Conservation (phyloP, 2,329 filamentous ascomycete genomes). For the Cytospora paraplurivora region DNA sequence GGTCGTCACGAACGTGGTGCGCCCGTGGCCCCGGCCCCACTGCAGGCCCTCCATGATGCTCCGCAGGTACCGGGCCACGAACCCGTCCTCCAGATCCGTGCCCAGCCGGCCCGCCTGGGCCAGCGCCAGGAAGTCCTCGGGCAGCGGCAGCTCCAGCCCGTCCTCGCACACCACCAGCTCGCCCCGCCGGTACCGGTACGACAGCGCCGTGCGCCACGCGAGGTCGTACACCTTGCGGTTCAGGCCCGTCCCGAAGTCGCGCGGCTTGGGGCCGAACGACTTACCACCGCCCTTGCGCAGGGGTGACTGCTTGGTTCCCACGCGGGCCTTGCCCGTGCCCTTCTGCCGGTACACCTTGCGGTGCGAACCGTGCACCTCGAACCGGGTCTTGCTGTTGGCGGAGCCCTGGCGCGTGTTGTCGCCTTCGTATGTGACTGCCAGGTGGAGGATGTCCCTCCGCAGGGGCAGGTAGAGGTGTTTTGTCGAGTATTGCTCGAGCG, state of each 20-base stretch:
- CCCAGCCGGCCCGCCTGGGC: constrained; percentile 38
- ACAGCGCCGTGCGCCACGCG: constrained; percentile 91
- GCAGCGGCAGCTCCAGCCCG: constrained; percentile 66
- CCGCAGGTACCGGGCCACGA: constrained; percentile 60
- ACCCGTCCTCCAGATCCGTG: constrained; percentile 48
- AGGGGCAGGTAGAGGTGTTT: constrained; percentile 86
- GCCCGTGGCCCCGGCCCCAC: constrained; percentile 67
- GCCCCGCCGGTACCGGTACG: constrained; percentile 84
- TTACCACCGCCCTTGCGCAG: constrained; percentile 85
- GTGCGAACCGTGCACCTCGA: constrained; percentile 80
- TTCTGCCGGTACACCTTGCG: constrained; percentile 86
- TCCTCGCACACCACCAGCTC: constrained; percentile 86
- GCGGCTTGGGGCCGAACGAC: constrained; percentile 83
- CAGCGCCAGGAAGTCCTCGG: constrained; percentile 51
- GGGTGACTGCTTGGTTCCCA: constrained; percentile 80
- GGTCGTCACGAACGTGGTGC: constrained; percentile 75
- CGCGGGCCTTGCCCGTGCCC: constrained; percentile 76
- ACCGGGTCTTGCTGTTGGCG: constrained; percentile 78
- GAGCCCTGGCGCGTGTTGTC: constrained; percentile 87
- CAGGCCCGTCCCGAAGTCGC: constrained; percentile 84
- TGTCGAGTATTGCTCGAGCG: constrained; percentile 75
- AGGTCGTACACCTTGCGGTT: constrained; percentile 92
- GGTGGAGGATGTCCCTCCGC: constrained; percentile 88
- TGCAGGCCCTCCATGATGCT: constrained; percentile 71
- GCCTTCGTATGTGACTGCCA: constrained; percentile 89